Conservation (phyloP, 228 moss, liverwort and hornwort species). For the Sphagnum fallax region DNA sequence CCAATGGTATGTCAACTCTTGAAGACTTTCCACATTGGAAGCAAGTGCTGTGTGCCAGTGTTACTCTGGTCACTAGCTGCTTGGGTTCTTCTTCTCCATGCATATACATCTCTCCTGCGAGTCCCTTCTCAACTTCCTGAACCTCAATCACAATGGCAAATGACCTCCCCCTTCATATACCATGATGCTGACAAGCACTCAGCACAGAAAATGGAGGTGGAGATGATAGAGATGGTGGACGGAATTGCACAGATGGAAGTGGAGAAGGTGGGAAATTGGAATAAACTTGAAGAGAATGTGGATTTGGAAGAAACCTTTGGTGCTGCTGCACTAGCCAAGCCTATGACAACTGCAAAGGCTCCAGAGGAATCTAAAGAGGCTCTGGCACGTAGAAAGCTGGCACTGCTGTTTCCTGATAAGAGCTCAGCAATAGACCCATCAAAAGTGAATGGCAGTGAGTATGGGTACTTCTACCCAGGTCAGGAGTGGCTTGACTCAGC, state of each 20-base stretch:
- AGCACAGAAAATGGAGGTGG: no score
- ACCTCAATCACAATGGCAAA: conserved; percentile 40
- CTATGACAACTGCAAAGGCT: conserved; percentile 28
- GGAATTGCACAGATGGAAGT: conserved; percentile 1
- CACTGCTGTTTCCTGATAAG: conserved; percentile 67
- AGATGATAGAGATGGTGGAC: no score
- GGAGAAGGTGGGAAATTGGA: neutral
- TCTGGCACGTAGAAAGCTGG: conserved; percentile 45
- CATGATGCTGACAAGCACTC: no score
- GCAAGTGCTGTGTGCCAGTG: conserved; percentile 70
- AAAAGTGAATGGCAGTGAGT: conserved; percentile 40
- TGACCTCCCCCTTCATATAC: conserved; percentile 18
- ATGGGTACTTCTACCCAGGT: conserved; percentile 60
- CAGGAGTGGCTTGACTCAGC: conserved; percentile 85
- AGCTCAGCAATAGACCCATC: conserved; percentile 57
- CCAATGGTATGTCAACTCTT: conserved; percentile 45
- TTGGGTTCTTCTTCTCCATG: conserved; percentile 81
- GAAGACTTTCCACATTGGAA: conserved; percentile 35
- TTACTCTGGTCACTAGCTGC: conserved; percentile 75
- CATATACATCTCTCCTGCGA: conserved; percentile 61
- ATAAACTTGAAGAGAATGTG: neutral
- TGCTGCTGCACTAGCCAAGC: conserved; percentile 16
- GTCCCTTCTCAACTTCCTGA: conserved; percentile 40
- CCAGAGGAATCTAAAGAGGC: conserved; percentile 42
- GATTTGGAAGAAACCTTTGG: conserved; percentile 15